These are phyloP conservation scores for Trametes sp. DNA, from an alignment of 1,284 basidiomycete genomes.

Conservation along the genomic window DNA sequence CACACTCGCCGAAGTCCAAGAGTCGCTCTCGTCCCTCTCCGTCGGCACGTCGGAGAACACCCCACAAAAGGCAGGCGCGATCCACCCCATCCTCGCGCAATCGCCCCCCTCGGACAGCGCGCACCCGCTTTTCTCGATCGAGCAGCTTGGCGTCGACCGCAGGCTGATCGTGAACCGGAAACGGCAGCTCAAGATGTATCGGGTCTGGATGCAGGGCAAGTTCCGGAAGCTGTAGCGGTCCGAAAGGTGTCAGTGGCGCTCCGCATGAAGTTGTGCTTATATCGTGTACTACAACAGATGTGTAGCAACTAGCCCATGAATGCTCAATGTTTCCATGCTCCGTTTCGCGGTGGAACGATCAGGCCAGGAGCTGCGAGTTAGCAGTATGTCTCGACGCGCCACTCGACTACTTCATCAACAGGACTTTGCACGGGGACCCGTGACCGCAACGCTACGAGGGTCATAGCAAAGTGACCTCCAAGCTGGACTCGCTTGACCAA, in stretches of 20 bases:
- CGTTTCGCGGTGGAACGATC: no score
- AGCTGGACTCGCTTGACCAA: no score
- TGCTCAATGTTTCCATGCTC: no score
- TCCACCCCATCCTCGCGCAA: constrained; percentile 30
- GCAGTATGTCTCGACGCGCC: no score
- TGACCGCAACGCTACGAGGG: no score
- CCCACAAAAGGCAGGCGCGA: constrained; percentile 8
- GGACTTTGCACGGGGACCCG: no score
- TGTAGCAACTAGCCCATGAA: background rate
- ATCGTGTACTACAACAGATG: background rate
- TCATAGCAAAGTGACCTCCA: no score
- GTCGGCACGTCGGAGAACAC: background rate
- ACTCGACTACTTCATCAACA: no score
- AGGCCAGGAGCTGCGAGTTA: no score
- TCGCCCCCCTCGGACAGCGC: constrained; percentile 25
- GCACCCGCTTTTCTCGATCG: constrained; percentile 70
- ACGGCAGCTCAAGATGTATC: constrained; percentile 93
- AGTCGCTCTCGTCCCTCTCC: constrained; percentile 14
- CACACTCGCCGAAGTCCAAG: constrained; percentile 13
- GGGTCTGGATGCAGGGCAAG: constrained; percentile 94
- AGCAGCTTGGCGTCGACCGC: constrained; percentile 87
- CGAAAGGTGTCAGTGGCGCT: background rate
- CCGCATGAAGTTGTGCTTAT: background rate
- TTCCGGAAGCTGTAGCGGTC: constrained; percentile 61
- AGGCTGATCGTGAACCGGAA: constrained; percentile 93